Evolutionary conservation across 305 asterid species (phyloP), one percentile per base, ranked within the genome.

Genomic region (Ilex paraguariensis): DNA sequence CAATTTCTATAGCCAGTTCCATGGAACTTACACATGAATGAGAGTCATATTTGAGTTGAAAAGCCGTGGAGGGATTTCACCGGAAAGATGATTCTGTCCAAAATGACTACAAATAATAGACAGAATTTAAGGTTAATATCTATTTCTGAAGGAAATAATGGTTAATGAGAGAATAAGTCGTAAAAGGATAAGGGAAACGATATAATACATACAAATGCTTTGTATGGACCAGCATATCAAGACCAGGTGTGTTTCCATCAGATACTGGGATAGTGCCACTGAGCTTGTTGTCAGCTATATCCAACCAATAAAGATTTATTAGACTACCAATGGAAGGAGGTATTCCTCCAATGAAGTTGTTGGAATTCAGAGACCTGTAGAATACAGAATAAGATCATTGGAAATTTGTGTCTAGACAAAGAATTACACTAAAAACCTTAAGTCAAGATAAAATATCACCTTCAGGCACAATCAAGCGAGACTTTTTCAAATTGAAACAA

Each of bases 261-360:
- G 98, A 89, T 71, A 92, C 84, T 1, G 98, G 98, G 81, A 92
- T 77, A 32, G 70, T 70, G 36, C 98, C 97, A 13, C 62, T 76
- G 57, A 92, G 86, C 77, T 7, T 72, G 77, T 92, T 92, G 62
- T 89, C 95, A 31, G 96, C 95, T 64, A 92, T 44, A 75, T 92
- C 98, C 65, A 92, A 77, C 98, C 95, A 87, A 66, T 10, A 48
- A 55, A 92, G 95, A 7, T 68, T 70, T 42, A 73, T 57, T 60
- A 89, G 70, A 57, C 50, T 30, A 44, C 98, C 98, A 48, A 89
- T 66, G 6, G 86, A 56, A 64, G 85, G 71, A 15, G 97, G 97
- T 73, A 92, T 92, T 51, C 2, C 58, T 46, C 94, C 98, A 68
- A 68, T 60, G 59, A 92, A 89, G 59, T 66, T 73, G 82, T 89